These are phyloP conservation scores for Talaromyces sp. DNA, from an alignment of 2,329 filamentous ascomycete genomes.

Conservation along the genomic window DNA sequence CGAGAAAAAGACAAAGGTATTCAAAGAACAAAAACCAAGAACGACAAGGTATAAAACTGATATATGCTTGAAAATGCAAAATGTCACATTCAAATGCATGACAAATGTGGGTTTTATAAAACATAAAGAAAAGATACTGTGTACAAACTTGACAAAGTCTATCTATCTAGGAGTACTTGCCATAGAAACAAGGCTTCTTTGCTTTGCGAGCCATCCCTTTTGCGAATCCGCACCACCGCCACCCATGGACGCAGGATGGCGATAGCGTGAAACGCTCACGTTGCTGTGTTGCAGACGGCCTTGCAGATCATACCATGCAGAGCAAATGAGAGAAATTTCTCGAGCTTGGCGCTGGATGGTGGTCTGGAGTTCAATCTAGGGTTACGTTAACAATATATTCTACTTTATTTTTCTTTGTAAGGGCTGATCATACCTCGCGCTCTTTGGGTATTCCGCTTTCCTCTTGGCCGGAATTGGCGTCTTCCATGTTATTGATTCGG, in stretches of 20 bases:
- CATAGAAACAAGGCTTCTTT: slow-evolving; percentile 39
- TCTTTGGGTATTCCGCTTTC: slow-evolving; percentile 30
- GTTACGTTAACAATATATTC: slow-evolving; percentile 13
- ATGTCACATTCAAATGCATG: background rate
- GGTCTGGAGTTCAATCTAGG: slow-evolving; percentile 37
- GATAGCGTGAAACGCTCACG: slow-evolving; percentile 36
- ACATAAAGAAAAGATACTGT: background rate
- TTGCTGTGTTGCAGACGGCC: slow-evolving; percentile 42
- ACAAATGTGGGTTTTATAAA: background rate
- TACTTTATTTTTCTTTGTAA: background rate
- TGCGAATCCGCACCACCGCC: slow-evolving; percentile 33
- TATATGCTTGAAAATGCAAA: background rate
- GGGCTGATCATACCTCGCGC: slow-evolving; percentile 31
- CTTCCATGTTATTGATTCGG: slow-evolving; percentile 36
- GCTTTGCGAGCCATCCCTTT: slow-evolving; percentile 42
- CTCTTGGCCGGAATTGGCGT: slow-evolving; percentile 24
- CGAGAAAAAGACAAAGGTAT: background rate
- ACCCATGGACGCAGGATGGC: slow-evolving; percentile 26
- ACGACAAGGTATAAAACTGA: slow-evolving; percentile 7
- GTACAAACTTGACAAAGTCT: background rate
- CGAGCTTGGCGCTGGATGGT: slow-evolving; percentile 38
- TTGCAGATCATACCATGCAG: slow-evolving; percentile 46
- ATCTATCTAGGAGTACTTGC: slow-evolving; percentile 9
- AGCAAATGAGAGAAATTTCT: slow-evolving; percentile 42
- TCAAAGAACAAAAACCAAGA: background rate